Conservation (phyloP, 495 filamentous ascomycete species). For the Penicillium atrosanguineum region DNA sequence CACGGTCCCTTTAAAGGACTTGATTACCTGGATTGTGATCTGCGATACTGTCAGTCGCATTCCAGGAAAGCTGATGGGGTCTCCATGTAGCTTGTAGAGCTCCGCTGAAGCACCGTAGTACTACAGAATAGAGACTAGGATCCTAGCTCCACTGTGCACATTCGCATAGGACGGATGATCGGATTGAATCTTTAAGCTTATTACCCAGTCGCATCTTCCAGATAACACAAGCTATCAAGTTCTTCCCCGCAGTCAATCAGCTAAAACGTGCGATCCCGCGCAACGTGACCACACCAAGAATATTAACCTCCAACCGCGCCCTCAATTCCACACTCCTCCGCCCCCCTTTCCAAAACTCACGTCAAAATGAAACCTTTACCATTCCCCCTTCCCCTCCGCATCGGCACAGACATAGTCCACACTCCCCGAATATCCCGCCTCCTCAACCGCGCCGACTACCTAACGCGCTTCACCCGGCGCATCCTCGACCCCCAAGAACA, state of each 20-base stretch:
- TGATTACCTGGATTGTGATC: neutral
- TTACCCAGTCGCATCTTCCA: neutral
- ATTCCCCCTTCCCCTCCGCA: conserved; percentile 43
- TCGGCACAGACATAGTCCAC: conserved; percentile 56
- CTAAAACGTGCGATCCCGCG: neutral
- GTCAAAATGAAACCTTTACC: conserved; percentile 29
- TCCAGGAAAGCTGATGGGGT: neutral
- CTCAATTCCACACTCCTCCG: conserved; percentile 1
- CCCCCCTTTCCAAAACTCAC: conserved; percentile 4
- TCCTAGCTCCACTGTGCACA: neutral
- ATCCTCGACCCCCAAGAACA: conserved; percentile 49
- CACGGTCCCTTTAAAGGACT: neutral
- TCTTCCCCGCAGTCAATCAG: neutral
- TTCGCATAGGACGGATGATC: too few species aligned
- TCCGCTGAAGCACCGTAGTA: neutral
- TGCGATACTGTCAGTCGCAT: neutral
- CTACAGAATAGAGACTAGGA: neutral
- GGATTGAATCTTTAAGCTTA: neutral
- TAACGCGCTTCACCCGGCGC: conserved; percentile 50
- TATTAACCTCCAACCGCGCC: neutral
- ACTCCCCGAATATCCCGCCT: conserved; percentile 50
- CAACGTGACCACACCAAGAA: neutral
- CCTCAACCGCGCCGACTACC: conserved; percentile 38
- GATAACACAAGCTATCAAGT: neutral
- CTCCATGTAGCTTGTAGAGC: neutral